Evolutionary conservation across 106 monocot species (phyloP), one percentile per base, ranked within the genome.

Genomic region (Iris macrosiphon): DNA sequence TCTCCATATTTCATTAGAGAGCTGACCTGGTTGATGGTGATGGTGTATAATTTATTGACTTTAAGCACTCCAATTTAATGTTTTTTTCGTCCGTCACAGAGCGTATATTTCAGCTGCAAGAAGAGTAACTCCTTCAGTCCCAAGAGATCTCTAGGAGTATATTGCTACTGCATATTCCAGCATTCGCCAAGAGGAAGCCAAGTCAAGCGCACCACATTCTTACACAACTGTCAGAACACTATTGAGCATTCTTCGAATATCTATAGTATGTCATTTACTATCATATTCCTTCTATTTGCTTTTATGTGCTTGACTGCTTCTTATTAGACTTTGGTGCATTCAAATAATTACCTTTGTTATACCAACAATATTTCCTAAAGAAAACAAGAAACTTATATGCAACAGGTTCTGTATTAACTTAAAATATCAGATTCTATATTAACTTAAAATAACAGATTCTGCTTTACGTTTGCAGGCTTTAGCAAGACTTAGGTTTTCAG

Each of bases 121-220:
- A 65, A 79, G 82, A 78, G 42, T 65, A 46, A 53, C 57, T 61
- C 96, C 96, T 56, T 86, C 71, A 32, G 79, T 96, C 19, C 96
- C 96, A 54, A 71, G 63, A 59, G 96, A 90, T 39, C 74, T 96
- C 26, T 89, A 89, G 70, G 96, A 96, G 66, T 96, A 96, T 66
- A 82, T 96, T 52, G 79, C 90, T 25, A 90, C 82, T 56, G 96
- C 96, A 42, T 96, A 96, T 65, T 72, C 90, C 25, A 96, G 96
- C 65, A 90, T 96, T 63, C 81, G 96, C 48, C 89, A 96, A 60
- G 96, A 96, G 53, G 96, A 96, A 68, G 89, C 96, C 20, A 90
- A 89, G 63, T 90, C 96, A 60, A 90, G 70, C 67, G 82, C 96
- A 39, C 96, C 96, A 30, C 86, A 90, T 46, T 90, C 96, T 17